phyloP scores from a whole-genome alignment of 805 yeast species.

The Teunomyces barrocoloradensis region DNA sequence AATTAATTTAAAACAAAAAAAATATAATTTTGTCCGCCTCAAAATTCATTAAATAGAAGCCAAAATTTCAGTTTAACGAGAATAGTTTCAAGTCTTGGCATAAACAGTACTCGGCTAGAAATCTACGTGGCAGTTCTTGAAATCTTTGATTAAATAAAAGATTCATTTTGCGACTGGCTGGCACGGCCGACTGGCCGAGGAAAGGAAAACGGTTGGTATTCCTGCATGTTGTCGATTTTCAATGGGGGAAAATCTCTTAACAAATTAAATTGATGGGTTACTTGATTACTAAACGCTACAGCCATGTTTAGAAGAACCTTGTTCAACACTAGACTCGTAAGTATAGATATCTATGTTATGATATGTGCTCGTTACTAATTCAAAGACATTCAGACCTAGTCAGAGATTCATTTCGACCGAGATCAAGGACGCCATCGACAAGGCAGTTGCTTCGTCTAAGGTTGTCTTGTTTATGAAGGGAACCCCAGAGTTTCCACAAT shows the following conservation, averaged over 20 bases:
- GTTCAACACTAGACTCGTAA: conserved; percentile 13
- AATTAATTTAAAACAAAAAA: not conserved
- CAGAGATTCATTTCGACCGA: conserved; percentile 66
- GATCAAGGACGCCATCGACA: conserved; percentile 77
- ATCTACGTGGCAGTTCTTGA: too few species aligned
- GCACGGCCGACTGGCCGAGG: too few species aligned
- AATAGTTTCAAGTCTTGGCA: too few species aligned
- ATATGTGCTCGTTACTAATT: not conserved
- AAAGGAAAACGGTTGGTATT: too few species aligned
- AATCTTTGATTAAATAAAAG: too few species aligned
- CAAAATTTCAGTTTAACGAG: too few species aligned
- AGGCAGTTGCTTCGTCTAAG: conserved; percentile 84
- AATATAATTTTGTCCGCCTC: not conserved
- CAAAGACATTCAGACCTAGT: not conserved
- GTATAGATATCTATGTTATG: conserved; percentile 2
- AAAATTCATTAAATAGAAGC: too few species aligned
- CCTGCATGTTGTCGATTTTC: not conserved
- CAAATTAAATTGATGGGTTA: conserved; percentile 8
- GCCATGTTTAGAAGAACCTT: conserved; percentile 17
- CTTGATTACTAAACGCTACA: conserved; percentile 5
- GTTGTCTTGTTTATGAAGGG: conserved; percentile 98
- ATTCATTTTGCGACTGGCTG: too few species aligned
- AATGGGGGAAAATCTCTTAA: not conserved
- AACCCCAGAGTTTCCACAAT: conserved; percentile 95
- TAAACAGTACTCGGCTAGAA: too few species aligned